A percentile compares a stretch with the other conserved stretches of the same genome.
Conservation (phyloP, 768 basidiomycete genomes). For the Phylloporus sp. region DNA sequence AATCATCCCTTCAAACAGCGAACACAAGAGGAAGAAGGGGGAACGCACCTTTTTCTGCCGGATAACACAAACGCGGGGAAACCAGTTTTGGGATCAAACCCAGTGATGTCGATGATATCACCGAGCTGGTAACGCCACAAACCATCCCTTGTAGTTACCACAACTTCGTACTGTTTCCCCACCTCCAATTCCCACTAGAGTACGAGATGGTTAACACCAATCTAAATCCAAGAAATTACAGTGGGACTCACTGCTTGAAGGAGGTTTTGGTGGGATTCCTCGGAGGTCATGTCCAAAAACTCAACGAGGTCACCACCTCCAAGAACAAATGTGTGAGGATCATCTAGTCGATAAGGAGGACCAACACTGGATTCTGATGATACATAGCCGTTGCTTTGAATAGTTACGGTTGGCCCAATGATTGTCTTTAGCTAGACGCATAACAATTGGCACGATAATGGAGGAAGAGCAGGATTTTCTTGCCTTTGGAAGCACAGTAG, state of each 20-base stretch:
- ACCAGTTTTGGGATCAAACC: background rate
- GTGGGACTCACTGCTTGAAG: background rate
- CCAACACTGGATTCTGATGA: background rate
- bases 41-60: background rate
- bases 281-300: background rate
- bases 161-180: background rate
- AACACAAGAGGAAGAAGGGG: background rate
- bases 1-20: background rate
- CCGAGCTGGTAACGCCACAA: background rate
- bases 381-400: conserved; percentile 1
- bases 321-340: conserved; percentile 1
- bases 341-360: background rate
- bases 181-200: background rate
- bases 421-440: background rate
- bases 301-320: background rate
- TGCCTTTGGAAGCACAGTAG: background rate
- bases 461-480: no score
- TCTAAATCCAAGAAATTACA: background rate
- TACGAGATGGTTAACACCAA: background rate
- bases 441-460: background rate
- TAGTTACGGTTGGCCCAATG: conserved; percentile 1
- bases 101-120: background rate
- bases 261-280: background rate
- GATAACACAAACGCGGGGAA: background rate
- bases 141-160: background rate